Conservation (phyloP, 768 basidiomycete genomes). For the Boletus bicolor region DNA sequence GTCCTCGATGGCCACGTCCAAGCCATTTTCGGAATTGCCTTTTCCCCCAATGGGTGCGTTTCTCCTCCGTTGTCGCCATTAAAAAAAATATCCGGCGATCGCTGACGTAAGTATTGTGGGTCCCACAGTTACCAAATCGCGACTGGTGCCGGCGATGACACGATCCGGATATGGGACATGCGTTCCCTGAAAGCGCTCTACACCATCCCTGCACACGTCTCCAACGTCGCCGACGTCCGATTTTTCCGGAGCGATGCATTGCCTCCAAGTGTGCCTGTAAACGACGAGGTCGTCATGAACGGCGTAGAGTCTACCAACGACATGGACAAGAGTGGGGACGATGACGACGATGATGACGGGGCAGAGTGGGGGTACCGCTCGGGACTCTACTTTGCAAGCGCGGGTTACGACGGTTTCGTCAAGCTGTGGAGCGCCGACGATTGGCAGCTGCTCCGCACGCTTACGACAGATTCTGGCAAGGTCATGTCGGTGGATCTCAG, state of each 20-base stretch:
- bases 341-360: constrained; percentile 20
- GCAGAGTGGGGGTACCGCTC: constrained; percentile 74
- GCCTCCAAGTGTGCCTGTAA: constrained; percentile 40
- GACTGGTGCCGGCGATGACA: constrained; percentile 95
- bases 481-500: constrained; percentile 97
- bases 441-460: constrained; percentile 86
- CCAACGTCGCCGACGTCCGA: constrained; percentile 91
- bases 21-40: constrained; percentile 85
- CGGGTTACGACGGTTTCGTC: constrained; percentile 93
- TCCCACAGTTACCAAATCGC: constrained; percentile 86
- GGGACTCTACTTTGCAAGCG: constrained; percentile 88
- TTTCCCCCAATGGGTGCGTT: constrained; percentile 92
- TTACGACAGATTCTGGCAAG: constrained; percentile 95
- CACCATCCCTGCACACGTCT: constrained; percentile 94
- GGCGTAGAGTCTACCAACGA: constrained; percentile 34
- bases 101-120: constrained; percentile 11
- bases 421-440: constrained; percentile 98
- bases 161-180: constrained; percentile 98
- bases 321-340: constrained; percentile 28
- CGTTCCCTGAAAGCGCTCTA: constrained; percentile 89
- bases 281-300: constrained; percentile 52
- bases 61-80: background rate
- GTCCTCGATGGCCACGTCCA: constrained; percentile 96
- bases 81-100: background rate
- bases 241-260: constrained; percentile 77